phyloP scores from a whole-genome alignment of 176 grass and related monocot species.

The Ensete glaucum region DNA sequence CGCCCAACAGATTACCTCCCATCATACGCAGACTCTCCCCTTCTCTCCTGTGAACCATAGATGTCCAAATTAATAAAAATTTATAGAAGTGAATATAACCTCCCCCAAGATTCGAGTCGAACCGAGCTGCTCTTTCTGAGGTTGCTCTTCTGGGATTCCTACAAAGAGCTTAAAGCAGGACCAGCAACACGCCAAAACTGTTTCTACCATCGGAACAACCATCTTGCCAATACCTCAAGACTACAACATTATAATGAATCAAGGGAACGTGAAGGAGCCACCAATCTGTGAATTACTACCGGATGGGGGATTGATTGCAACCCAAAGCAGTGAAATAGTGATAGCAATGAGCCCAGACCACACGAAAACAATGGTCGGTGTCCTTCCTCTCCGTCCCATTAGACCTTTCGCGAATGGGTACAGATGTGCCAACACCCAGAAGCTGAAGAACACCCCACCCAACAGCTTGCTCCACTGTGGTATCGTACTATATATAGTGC shows the following conservation, averaged over 20 bases:
- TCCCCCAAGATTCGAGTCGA: too few relatives aligned
- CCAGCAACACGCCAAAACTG: too few relatives aligned
- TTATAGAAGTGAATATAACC: too few relatives aligned
- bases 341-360: constrained; percentile 90
- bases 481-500: constrained; percentile 78
- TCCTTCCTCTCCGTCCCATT: constrained; percentile 72
- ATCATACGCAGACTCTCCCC: background rate
- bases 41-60: background rate
- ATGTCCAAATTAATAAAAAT: too few relatives aligned
- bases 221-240: too few relatives aligned
- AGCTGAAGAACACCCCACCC: constrained; percentile 95
- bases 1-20: background rate
- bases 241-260: constrained; percentile 12
- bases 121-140: too few relatives aligned
- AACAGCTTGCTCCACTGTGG: constrained; percentile 94
- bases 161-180: too few relatives aligned
- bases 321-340: constrained; percentile 90
- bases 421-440: constrained; percentile 88
- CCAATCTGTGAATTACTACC: constrained; percentile 67
- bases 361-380: constrained; percentile 86
- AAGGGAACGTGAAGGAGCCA: constrained; percentile 88
- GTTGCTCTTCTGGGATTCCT: too few relatives aligned
- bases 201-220: too few relatives aligned
- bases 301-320: constrained; percentile 70
- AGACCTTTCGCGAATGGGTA: constrained; percentile 95